Evolutionary conservation across 2,329 filamentous ascomycete genomes (phyloP), one percentile per base, ranked within the genome.

Genomic region (Hypoxylon sp.): DNA sequence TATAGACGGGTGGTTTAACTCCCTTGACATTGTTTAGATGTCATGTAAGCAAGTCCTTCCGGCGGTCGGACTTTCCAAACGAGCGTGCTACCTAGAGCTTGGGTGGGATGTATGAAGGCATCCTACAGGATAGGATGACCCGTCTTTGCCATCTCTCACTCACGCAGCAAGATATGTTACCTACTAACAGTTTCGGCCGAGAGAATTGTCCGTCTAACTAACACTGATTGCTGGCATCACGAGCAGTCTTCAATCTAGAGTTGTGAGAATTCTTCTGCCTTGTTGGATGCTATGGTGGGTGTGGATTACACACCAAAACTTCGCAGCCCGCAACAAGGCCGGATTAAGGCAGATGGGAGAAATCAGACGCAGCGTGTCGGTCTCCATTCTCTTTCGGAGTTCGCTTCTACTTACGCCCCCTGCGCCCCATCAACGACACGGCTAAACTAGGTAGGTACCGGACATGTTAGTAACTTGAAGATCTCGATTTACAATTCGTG

Each of bases 121-220:
- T 41, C 37, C 37, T 41, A 41, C 37, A 41, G 37, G 37, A 41
- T 41, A 41, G 37, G 37, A 41, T 41, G 6, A 3, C 37, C 17
- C 37, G 17, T 41, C n/a, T 41, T 19, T n/a, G 37, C n/a, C 17
- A 4, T 41, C n/a, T 41, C n/a, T 8, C n/a, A 10, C 37, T 15
- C 3, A 41, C 17, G 37, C 17, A 8, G n/a, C 34, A 10, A 41
- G 17, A 41, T 41, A 41, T 19, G 6, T n/a, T n/a, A n/a, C n/a
- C n/a, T 6, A 41, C 37, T 6, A 41, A 37, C 32, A 37, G 13
- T 1, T n/a, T 37, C 30, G 32, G 32, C 32, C 32, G 13, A 37
- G n/a, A 15, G 6, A 37, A 37, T 4, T n/a, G n/a, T n/a, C 32
- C 6, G 32, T 6, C 13, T 15, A n/a, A n/a, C 32, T 32, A 15